Percentiles rank a stretch among this genome's conserved stretches.
phyloP scores from a whole-genome alignment of 2,329 filamentous ascomycete species.

The Trichoderma atroviride region DNA sequence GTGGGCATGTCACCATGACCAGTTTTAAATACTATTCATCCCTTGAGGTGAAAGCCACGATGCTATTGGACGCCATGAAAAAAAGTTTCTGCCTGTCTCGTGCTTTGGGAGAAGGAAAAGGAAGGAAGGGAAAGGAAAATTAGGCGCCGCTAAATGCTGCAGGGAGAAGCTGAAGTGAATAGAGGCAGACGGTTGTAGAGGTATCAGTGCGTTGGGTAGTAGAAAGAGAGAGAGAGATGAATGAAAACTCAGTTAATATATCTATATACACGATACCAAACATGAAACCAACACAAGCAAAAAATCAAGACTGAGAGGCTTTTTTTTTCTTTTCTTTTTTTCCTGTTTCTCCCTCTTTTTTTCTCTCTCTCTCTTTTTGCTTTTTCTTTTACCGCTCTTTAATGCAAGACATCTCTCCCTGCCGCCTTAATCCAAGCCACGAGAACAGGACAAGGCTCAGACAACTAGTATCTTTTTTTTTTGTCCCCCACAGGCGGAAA shows the following conservation, averaged over 20 bases:
- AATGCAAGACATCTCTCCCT: background rate
- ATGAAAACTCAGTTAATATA: background rate
- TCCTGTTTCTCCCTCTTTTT: background rate
- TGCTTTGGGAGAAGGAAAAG: background rate
- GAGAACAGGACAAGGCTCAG: background rate
- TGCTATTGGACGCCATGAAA: background rate
- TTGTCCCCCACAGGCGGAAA: background rate
- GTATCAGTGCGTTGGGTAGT: background rate
- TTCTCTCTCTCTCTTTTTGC: background rate
- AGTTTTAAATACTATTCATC: background rate
- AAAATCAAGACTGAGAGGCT: background rate
- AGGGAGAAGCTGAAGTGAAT: background rate
- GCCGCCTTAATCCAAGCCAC: background rate
- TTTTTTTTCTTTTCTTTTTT: background rate
- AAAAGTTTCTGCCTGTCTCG: background rate
- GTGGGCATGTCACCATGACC: background rate
- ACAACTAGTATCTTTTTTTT: background rate
- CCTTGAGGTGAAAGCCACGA: background rate
- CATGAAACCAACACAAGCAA: background rate
- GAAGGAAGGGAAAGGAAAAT: background rate
- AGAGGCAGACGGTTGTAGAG: background rate
- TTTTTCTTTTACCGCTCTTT: background rate
- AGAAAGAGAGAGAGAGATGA: background rate
- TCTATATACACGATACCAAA: background rate
- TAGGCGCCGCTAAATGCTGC: background rate